Evolutionary conservation across 306 rosid genomes (phyloP).

Genomic region (Cicer cuneatum): DNA sequence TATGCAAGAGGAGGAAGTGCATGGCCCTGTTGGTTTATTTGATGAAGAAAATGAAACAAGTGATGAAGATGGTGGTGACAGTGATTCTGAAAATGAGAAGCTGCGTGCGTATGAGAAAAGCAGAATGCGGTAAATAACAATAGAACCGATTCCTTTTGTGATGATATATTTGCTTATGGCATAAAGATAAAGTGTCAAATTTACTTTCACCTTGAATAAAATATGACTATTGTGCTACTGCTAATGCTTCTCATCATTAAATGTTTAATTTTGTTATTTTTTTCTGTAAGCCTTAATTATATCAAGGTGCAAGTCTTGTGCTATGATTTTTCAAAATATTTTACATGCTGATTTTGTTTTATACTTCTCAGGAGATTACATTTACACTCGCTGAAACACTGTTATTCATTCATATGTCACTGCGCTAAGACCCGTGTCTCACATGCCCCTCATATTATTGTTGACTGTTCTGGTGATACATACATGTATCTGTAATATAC

Average conservation of each 20-base stretch:
- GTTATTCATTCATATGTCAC: not conserved
- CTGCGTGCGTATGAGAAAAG: conserved; percentile 81
- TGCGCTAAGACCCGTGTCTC: not conserved
- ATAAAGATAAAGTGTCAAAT: conserved; percentile 6
- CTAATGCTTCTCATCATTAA: conserved; percentile 7
- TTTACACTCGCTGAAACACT: conserved; percentile 1
- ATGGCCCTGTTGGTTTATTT: conserved; percentile 80
- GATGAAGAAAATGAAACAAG: conserved; percentile 57
- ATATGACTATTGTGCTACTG: conserved; percentile 8
- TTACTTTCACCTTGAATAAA: conserved; percentile 23
- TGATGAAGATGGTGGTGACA: conserved; percentile 54
- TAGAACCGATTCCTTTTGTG: not conserved
- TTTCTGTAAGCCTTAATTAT: not conserved
- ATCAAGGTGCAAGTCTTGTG: not conserved
- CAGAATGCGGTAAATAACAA: conserved; percentile 66
- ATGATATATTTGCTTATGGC: conserved; percentile 24
- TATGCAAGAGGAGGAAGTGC: conserved; percentile 84
- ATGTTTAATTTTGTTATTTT: not conserved
- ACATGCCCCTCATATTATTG: not conserved
- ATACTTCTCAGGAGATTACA: conserved; percentile 2
- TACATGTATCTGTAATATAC: not conserved
- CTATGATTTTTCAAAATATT: not conserved
- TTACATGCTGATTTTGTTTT: conserved; percentile 17
- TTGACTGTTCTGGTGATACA: not conserved
- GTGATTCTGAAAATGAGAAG: conserved; percentile 67